Evolutionary conservation across 2,329 filamentous ascomycete species (phyloP), one percentile per base, ranked within the genome.

Genomic region (Phyllosticta paracitricarpa): DNA sequence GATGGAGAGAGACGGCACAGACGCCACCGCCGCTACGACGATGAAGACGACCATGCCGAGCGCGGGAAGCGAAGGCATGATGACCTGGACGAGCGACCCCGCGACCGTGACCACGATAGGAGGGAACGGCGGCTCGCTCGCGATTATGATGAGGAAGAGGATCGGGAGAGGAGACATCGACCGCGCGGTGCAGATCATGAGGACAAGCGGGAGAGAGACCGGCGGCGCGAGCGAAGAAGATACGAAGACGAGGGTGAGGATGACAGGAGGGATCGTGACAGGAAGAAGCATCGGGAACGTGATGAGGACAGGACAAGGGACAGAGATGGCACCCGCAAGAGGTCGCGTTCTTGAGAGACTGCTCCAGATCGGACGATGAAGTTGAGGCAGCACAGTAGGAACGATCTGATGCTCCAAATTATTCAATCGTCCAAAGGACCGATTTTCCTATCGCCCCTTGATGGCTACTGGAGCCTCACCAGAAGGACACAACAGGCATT

Each of bases 1-100:
- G 40, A 48, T 19, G 40, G 14, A 28, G 58, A 56, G 6, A 61
- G 40, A n/a, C 56, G 53, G 40, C 40, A 54, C 26, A 61, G 58
- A 19, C 51, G 40, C 24, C 53, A 61, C 5, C 58, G 58, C 35
- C 55, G 40, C n/a, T 35, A 53, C n/a, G 53, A 54, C 7, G 54
- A 56, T 12, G 28, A 56, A 6, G 19, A 54, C 17, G 35, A 35
- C 17, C 26, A 59, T 17, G 33, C 19, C 2, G 57, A 59, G 25
- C 51, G 57, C n/a, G 54, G 35, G 28, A 25, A 26, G 3, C 35
- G 10, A 33, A 40, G 28, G 22, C 51, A 51, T 2, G 57, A 59
- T 19, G 26, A 54, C n/a, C 24, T 52, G 10, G 58, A 53, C 5
- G 54, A 61, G 1, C 51, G 25, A 52, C 25, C 51, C 10, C 54